phyloP scores from a whole-genome alignment of 257 asterid species.

The Rubia yunnanensis region DNA sequence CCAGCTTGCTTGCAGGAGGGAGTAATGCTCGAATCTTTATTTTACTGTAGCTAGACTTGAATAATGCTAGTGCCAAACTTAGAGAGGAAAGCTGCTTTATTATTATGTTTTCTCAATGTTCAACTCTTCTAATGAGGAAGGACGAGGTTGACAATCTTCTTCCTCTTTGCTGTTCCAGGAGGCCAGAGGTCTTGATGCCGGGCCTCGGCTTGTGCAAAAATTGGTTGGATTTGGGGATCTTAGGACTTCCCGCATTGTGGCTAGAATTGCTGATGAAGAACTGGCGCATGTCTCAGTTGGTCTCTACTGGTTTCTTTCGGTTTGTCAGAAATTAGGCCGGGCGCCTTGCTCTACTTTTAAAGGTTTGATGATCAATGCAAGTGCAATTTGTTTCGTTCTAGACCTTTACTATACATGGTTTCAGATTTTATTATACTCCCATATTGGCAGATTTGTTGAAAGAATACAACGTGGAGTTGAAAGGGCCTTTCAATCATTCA shows the following conservation, averaged over 20 bases:
- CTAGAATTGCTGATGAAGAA: conserved; percentile 87
- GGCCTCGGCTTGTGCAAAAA: conserved; percentile 85
- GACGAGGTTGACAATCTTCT: not conserved
- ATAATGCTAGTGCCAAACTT: no score
- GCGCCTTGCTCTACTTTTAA: conserved; percentile 62
- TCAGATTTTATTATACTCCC: not conserved
- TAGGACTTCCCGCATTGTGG: conserved; percentile 72
- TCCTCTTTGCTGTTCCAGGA: conserved; percentile 37
- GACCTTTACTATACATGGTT: not conserved
- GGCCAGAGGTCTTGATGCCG: conserved; percentile 97
- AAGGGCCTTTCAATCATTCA: conserved; percentile 79
- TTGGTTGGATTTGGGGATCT: conserved; percentile 74
- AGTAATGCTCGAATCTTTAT: not conserved
- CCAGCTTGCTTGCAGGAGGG: not conserved
- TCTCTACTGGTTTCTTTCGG: conserved; percentile 73
- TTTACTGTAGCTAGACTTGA: not conserved
- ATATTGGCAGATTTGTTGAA: conserved; percentile 43
- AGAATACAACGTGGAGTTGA: conserved; percentile 74
- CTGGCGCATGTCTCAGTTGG: conserved; percentile 95
- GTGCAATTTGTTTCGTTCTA: not conserved
- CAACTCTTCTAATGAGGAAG: not conserved
- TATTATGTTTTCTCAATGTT: not conserved
- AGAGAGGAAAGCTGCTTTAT: not conserved
- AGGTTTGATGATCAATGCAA: conserved; percentile 28
- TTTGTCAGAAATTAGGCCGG: conserved; percentile 66